Evolutionary conservation across 2,329 filamentous ascomycete genomes (phyloP).

Genomic region (Alternaria burnsii): DNA sequence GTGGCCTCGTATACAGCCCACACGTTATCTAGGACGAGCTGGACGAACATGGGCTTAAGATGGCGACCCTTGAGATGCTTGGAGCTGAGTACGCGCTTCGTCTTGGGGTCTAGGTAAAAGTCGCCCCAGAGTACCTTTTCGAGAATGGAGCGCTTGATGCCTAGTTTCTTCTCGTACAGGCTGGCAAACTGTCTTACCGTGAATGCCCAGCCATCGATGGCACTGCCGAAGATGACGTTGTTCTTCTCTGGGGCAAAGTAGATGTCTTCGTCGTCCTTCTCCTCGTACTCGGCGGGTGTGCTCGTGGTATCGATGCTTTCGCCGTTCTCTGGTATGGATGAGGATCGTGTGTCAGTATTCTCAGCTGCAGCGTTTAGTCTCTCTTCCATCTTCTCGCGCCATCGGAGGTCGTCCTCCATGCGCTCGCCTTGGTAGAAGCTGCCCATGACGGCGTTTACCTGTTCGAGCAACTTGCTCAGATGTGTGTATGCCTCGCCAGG

Average conservation of each 20-base stretch:
- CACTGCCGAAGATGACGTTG: constrained; percentile 98
- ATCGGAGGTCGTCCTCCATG: constrained; percentile 98
- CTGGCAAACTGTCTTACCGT: constrained; percentile 93
- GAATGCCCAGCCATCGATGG: constrained; percentile 98
- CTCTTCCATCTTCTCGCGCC: constrained; percentile 92
- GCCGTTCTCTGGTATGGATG: constrained; percentile 61
- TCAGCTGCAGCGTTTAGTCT: constrained; percentile 75
- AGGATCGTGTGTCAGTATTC: constrained; percentile 64
- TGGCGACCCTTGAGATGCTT: constrained; percentile 93
- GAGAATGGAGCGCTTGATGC: constrained; percentile 85
- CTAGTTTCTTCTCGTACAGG: constrained; percentile 95
- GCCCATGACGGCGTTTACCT: constrained; percentile 95
- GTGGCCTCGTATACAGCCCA: constrained; percentile 97
- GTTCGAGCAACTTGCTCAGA: constrained; percentile 86
- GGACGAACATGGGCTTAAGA: constrained; percentile 96
- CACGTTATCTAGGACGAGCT: constrained; percentile 91
- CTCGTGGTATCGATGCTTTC: constrained; percentile 60
- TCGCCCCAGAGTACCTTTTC: constrained; percentile 98
- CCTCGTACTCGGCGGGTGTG: constrained; percentile 74
- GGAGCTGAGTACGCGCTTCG: constrained; percentile 86
- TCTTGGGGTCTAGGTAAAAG: constrained; percentile 96
- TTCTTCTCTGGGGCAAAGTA: constrained; percentile 99
- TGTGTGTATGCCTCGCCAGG: constrained; percentile 89
- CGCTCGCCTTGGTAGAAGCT: constrained; percentile 98
- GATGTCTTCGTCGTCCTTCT: constrained; percentile 93